phyloP scores from a whole-genome alignment of 1,139 yeast genomes.

The Komagataea norvegica region DNA sequence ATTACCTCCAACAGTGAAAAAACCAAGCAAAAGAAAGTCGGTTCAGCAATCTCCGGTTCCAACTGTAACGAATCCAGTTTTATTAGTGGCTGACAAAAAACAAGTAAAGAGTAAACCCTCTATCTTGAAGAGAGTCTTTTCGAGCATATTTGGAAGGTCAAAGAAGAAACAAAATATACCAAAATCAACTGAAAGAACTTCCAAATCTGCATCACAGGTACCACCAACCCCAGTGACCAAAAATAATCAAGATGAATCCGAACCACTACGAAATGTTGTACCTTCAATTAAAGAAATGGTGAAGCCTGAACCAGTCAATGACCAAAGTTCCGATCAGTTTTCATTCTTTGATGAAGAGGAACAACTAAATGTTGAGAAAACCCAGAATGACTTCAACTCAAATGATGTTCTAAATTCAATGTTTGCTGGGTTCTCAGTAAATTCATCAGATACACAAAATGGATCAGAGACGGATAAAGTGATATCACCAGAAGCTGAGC shows the following conservation, averaged over 20 bases:
- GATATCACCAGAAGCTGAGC: not conserved
- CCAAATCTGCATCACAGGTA: not conserved
- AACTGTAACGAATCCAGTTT: too few relatives aligned
- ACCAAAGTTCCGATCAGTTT: constrained; percentile 14
- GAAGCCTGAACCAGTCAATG: not conserved
- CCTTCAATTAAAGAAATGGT: too few relatives aligned
- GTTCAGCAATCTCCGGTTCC: not conserved
- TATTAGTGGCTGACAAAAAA: too few relatives aligned
- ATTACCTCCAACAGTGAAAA: not conserved
- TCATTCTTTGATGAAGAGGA: constrained; percentile 25
- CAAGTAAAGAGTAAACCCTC: constrained; percentile 9
- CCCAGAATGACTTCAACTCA: constrained; percentile 8
- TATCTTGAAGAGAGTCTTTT: constrained; percentile 11
- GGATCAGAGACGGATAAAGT: not conserved
- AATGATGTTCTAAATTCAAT: constrained; percentile 9
- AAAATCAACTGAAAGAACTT: constrained; percentile 1
- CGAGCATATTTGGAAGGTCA: constrained; percentile 10
- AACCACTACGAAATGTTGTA: too few relatives aligned
- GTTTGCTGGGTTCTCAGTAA: constrained; percentile 9
- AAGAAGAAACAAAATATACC: not conserved
- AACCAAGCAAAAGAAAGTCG: too few relatives aligned
- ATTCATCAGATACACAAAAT: too few relatives aligned
- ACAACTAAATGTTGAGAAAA: constrained; percentile 15
- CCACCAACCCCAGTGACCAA: not conserved
- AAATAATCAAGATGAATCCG: too few relatives aligned